Evolutionary conservation across 164 flowering plant species (phyloP), one percentile per base, ranked within the genome.

Genomic region (Macadamia integrifolia): DNA sequence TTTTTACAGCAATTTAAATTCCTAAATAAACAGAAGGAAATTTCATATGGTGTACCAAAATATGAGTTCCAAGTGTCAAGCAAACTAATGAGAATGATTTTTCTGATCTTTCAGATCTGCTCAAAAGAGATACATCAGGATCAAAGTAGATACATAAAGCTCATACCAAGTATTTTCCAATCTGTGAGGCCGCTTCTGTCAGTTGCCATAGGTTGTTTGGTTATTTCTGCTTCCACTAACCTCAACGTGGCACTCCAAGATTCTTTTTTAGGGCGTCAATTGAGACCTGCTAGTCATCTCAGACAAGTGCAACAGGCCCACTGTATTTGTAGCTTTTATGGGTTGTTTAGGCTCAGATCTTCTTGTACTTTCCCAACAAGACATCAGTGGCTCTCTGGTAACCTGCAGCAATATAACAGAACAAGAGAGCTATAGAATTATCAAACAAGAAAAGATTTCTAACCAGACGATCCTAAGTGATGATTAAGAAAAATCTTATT

Each of bases 331-430:
- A 46, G 50, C 50, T 46, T 46, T 46, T 29, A 17, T 17, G 2
- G 15, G 9, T 29, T 29, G 32, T 35, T 56, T 6, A 67, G 67
- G 48, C 53, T 44, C 44, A 67, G 43, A 44, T 13, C 10, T 64
- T 35, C 52, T 13, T 35, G 40, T 0, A 28, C 42, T 58, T 55
- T 62, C 60, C 58, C 13, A 60, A 35, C 50, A 32, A 17, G 10
- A 66, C 30, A 68, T 85, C 72, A 90, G 66, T 90, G 90, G 69
- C 93, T 88, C 82, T 90, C 90, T 2, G 91, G 93, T 74, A 90
- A 80, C 85, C 96, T 90, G 87, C 78, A 81, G 62, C 48, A 76
- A 66, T 31, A 73, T 1, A 69, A 43, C 58, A 42, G 74, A 64
- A 64, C 48, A 73, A 35, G 59, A 61, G 31, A 66, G 15, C 3